These are phyloP conservation scores for Auriculariales sp. DNA, from an alignment of 768 basidiomycete genomes.

Conservation along the genomic window DNA sequence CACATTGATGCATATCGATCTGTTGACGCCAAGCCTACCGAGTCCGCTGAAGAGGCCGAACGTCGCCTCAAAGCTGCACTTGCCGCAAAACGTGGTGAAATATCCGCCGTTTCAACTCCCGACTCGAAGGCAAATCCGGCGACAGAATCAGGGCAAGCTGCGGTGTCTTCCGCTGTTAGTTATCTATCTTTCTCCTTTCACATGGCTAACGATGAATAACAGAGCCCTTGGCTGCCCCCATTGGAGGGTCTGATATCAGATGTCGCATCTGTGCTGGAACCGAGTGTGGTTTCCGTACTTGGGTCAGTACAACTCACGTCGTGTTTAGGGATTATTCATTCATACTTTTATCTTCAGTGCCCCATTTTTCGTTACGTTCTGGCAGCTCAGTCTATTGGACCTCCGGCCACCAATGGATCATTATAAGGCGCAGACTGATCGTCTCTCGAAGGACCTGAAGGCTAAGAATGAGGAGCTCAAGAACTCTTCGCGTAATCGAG, in stretches of 20 bases:
- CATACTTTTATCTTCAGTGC: slow-evolving; percentile 34
- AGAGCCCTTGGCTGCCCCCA: slow-evolving; percentile 74
- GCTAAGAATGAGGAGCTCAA: slow-evolving; percentile 39
- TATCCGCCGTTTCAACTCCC: neutral
- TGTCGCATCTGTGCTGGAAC: slow-evolving; percentile 55
- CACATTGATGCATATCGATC: slow-evolving; percentile 13
- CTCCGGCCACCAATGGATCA: slow-evolving; percentile 58
- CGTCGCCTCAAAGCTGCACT: slow-evolving; percentile 1
- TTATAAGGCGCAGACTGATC: slow-evolving; percentile 65
- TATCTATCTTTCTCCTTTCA: neutral
- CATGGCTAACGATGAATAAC: too few relatives aligned
- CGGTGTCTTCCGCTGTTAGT: neutral
- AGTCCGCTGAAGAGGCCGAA: slow-evolving; percentile 11
- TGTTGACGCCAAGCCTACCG: slow-evolving; percentile 11
- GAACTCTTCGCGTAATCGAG: slow-evolving; percentile 58
- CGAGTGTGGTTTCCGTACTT: slow-evolving; percentile 45
- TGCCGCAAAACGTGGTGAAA: neutral
- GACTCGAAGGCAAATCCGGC: neutral
- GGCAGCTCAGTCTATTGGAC: slow-evolving; percentile 91
- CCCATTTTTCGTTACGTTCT: slow-evolving; percentile 90
- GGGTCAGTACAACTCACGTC: slow-evolving; percentile 36
- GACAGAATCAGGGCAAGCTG: neutral
- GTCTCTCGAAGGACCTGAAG: slow-evolving; percentile 15
- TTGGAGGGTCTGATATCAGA: slow-evolving; percentile 62
- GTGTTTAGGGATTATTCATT: slow-evolving; percentile 6